phyloP scores from a whole-genome alignment of 495 filamentous ascomycete genomes.

The Tuber microsphaerosporum region DNA sequence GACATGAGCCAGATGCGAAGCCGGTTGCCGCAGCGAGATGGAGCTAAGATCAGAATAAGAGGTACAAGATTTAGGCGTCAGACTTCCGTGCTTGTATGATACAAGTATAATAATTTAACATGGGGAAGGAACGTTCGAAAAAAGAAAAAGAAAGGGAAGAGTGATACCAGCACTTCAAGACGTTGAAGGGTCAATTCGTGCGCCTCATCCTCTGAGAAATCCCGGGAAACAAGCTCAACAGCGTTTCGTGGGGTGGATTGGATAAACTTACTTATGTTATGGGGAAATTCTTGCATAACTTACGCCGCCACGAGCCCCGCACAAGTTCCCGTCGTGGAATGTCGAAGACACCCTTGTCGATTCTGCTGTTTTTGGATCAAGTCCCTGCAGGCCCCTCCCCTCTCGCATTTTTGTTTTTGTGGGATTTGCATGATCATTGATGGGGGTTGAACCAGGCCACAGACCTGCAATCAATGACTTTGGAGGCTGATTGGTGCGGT shows the following conservation, averaged over 20 bases:
- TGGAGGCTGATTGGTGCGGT: constrained; percentile 26
- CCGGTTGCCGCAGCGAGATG: background rate
- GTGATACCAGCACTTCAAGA: background rate
- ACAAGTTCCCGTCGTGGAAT: constrained; percentile 13
- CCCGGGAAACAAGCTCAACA: background rate
- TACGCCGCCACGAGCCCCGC: constrained; percentile 21
- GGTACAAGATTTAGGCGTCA: background rate
- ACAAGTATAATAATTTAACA: background rate
- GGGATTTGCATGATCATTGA: background rate
- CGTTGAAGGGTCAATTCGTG: background rate
- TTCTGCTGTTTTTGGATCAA: constrained; percentile 18
- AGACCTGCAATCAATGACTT: constrained; percentile 11
- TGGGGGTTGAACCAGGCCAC: background rate
- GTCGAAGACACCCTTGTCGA: constrained; percentile 20
- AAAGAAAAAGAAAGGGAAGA: background rate
- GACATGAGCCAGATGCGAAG: background rate
- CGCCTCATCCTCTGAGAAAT: background rate
- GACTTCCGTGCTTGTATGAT: background rate
- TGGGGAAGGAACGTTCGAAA: background rate
- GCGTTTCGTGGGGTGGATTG: background rate
- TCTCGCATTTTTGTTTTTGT: background rate
- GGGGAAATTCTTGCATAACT: background rate
- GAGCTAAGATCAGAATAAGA: background rate
- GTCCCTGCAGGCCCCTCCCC: constrained; percentile 1
- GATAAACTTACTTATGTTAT: constrained; percentile 10